Evolutionary conservation across 148 eudicot genomes (phyloP), one percentile per base, ranked within the genome.

Genomic region (Rhododendron mucronatum): DNA sequence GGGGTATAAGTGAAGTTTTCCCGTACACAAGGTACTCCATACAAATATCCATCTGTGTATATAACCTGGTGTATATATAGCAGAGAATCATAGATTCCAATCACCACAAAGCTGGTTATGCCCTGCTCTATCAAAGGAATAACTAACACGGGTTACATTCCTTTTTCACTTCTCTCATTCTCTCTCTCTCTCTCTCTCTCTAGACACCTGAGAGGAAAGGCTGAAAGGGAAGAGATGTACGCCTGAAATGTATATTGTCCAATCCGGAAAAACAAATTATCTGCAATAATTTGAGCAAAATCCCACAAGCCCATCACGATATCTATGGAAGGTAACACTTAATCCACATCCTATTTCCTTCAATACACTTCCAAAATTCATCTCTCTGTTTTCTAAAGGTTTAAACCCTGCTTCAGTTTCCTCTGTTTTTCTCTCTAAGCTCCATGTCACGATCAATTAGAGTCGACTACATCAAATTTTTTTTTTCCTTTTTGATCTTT

Each of bases 281-380:
- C 61, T 80, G 82, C 59, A 12, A 28, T 48, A 50, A 48, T 15
- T 28, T 80, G 61, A 80, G 20, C 7, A 18, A 81, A 33, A 30
- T 53, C 82, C 81, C 11, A 63, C 45, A 61, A 26, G 12, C 53
- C 78, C 81, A 20, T 53, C 28, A 44, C 37, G 55, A 82, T 89
- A 81, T 69, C 88, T 0, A 78, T 87, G 85, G 85, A 90, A 88
- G 94, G 94, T 92, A 88, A 85, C 11, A 16, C 63, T 84, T 21
- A 30, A 15, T 55, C 23, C 20, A 55, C 16, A 16, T 55, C 23
- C 61, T 55, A 55, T 55, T 16, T 55, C 21, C 61, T 18, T 55
- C 61, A 55, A 15, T 1, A 16, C 23, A 3, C 20, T 48, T 18
- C 3, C 6, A 4, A 1, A 63, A 57, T 77, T 33, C 9, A 2